Conservation (phyloP, 2,329 filamentous ascomycete species). For the Sporothrix dimorphospora region DNA sequence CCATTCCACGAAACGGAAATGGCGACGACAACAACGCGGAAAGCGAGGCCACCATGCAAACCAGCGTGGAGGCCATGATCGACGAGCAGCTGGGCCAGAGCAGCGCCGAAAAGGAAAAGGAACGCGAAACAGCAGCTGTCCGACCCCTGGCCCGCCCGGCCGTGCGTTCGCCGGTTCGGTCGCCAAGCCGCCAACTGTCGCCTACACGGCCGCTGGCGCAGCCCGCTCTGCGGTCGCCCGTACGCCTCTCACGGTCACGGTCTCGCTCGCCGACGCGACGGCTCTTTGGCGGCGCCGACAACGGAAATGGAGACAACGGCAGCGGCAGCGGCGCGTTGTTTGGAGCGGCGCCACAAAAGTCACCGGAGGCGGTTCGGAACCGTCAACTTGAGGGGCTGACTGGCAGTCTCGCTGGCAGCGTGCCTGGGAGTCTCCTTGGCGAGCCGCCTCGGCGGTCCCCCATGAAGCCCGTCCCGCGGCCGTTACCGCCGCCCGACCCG, state of each 20-base stretch:
- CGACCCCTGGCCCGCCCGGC: constrained; percentile 20
- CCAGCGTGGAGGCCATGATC: constrained; percentile 30
- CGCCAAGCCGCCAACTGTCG: neutral
- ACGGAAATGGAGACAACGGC: neutral
- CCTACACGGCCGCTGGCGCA: constrained; percentile 19
- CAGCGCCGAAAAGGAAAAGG: constrained; percentile 34
- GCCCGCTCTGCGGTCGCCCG: neutral
- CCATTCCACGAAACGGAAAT: constrained; percentile 35
- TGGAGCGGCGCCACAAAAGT: constrained; percentile 28
- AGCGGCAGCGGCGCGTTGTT: constrained; percentile 21
- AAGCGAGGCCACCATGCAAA: constrained; percentile 20
- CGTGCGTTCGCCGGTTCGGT: constrained; percentile 24
- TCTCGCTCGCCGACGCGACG: constrained; percentile 38
- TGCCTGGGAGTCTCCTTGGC: constrained; percentile 41
- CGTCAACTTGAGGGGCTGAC: neutral
- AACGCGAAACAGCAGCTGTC: neutral
- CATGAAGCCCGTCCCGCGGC: constrained; percentile 49
- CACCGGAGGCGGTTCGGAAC: constrained; percentile 30
- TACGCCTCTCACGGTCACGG: constrained; percentile 19
- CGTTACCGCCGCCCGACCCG: constrained; percentile 51
- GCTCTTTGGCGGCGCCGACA: constrained; percentile 23
- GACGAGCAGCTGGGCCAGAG: constrained; percentile 40
- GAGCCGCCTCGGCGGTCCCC: constrained; percentile 47
- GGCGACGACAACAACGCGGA: neutral
- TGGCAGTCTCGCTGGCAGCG: neutral